Evolutionary conservation across 1,139 yeast species (phyloP).

Genomic region (Taiozyma onychis): DNA sequence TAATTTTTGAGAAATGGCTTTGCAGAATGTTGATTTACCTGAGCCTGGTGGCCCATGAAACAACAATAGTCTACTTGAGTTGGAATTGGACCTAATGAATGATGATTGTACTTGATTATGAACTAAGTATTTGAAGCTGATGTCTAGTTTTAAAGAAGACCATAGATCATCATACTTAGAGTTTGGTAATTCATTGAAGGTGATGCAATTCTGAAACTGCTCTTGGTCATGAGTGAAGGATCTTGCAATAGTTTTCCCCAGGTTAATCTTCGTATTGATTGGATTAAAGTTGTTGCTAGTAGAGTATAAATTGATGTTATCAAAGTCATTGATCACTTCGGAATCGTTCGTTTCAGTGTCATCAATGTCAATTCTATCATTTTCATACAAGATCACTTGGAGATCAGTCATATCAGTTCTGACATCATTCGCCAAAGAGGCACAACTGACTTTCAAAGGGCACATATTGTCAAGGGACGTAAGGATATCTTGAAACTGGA

Average conservation of each 20-base stretch:
- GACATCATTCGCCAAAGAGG: not conserved
- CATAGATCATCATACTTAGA: constrained; percentile 25
- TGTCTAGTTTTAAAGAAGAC: constrained; percentile 27
- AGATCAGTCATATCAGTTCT: not conserved
- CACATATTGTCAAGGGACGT: not conserved
- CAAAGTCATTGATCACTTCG: constrained; percentile 9
- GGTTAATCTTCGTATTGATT: not conserved
- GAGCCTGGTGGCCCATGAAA: constrained; percentile 48
- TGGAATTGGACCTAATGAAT: constrained; percentile 10
- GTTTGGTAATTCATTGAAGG: constrained; percentile 24
- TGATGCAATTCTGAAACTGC: constrained; percentile 8
- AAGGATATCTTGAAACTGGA: not conserved
- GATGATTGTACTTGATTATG: constrained; percentile 27
- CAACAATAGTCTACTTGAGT: constrained; percentile 26
- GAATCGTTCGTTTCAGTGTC: not conserved
- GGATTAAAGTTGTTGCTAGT: not conserved
- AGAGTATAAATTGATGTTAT: constrained; percentile 10
- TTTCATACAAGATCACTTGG: not conserved
- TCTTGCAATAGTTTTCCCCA: not conserved
- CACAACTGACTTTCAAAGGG: not conserved
- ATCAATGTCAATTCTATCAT: not conserved
- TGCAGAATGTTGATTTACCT: constrained; percentile 46
- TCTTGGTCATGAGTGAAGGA: constrained; percentile 12
- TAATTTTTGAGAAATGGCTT: constrained; percentile 33
- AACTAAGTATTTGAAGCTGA: constrained; percentile 23